These are phyloP conservation scores for Ceratocystis albifundus DNA, from an alignment of 2,329 filamentous ascomycete genomes.

Conservation along the genomic window DNA sequence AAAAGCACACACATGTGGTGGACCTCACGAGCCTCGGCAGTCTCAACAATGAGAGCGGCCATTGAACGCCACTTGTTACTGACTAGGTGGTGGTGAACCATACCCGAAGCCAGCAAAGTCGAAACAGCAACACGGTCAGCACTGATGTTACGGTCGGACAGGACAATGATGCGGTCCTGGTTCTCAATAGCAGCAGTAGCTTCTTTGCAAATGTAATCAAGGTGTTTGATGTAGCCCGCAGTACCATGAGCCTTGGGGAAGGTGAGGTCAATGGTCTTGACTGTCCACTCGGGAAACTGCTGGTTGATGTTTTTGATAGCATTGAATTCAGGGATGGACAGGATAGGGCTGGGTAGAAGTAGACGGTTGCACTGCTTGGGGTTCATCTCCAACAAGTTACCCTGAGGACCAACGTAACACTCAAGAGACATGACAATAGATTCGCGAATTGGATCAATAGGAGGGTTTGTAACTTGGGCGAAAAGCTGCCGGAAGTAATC, in stretches of 20 bases:
- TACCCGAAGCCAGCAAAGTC: conserved; percentile 73
- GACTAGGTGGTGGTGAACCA: conserved; percentile 91
- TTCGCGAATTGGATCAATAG: conserved; percentile 93
- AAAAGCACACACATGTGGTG: conserved; percentile 98
- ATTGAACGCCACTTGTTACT: conserved; percentile 92
- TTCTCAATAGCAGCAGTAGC: conserved; percentile 73
- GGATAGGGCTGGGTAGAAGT: conserved; percentile 73
- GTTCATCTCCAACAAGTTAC: conserved; percentile 90
- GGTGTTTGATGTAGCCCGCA: conserved; percentile 71
- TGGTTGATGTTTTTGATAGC: conserved; percentile 65
- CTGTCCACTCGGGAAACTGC: conserved; percentile 68
- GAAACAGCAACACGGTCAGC: conserved; percentile 76
- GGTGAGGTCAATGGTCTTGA: conserved; percentile 83
- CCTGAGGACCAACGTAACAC: conserved; percentile 91
- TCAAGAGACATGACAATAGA: conserved; percentile 97
- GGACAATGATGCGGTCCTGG: conserved; percentile 71
- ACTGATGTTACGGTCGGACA: conserved; percentile 79
- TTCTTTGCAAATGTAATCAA: conserved; percentile 80
- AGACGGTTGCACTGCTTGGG: conserved; percentile 76
- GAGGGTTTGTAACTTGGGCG: conserved; percentile 94
- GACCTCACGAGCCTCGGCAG: conserved; percentile 88
- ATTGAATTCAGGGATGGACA: conserved; percentile 86
- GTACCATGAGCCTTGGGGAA: conserved; percentile 79
- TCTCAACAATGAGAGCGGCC: conserved; percentile 78
- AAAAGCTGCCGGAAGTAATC: conserved; percentile 98